These are phyloP conservation scores for Diaporthe sp. DNA, from an alignment of 2,329 filamentous ascomycete genomes.

Conservation along the genomic window DNA sequence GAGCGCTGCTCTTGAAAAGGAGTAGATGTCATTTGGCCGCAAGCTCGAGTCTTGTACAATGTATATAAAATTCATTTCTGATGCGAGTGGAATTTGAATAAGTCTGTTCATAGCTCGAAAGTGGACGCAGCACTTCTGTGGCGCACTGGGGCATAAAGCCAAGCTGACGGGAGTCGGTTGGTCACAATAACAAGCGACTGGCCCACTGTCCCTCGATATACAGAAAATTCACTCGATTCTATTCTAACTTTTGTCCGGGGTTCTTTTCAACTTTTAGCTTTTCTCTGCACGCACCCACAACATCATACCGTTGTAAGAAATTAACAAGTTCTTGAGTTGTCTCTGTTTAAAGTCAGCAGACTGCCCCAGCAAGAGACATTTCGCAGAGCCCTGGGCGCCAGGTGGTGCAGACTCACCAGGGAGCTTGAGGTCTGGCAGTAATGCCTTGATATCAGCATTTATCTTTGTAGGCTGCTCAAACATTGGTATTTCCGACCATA, in stretches of 20 bases:
- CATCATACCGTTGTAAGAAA: slow-evolving; percentile 6
- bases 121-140: background rate
- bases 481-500: slow-evolving; percentile 16
- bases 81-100: background rate
- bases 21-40: background rate
- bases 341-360: background rate
- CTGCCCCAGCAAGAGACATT: background rate
- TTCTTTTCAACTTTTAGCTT: background rate
- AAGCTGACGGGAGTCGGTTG: background rate
- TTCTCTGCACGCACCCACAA: slow-evolving; percentile 9
- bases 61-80: slow-evolving; percentile 1
- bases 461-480: background rate
- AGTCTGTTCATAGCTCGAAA: background rate
- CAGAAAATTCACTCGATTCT: background rate
- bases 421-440: background rate
- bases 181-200: background rate
- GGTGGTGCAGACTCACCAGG: background rate
- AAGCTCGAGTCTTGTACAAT: background rate
- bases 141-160: background rate
- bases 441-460: slow-evolving; percentile 1
- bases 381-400: background rate
- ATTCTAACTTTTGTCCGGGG: background rate
- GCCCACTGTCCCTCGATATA: background rate
- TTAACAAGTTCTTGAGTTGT: slow-evolving; percentile 18
- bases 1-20: slow-evolving; percentile 5